A percentile compares a stretch with the other conserved stretches of the same genome.
These are phyloP conservation scores for Penicillium paneum DNA, from an alignment of 2,329 filamentous ascomycete genomes.

Conservation along the genomic window DNA sequence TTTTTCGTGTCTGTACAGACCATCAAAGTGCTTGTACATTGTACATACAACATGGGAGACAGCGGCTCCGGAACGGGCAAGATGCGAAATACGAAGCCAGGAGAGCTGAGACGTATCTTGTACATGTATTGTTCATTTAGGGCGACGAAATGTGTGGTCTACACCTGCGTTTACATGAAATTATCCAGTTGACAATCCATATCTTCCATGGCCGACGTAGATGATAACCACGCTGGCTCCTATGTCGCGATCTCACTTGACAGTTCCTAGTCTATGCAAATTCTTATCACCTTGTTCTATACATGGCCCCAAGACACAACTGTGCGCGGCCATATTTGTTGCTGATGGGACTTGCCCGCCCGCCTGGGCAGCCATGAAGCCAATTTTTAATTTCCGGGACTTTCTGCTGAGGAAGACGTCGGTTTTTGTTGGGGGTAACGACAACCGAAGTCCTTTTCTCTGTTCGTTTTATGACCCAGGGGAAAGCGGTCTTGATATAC, in stretches of 20 bases:
- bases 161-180: neutral
- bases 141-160: neutral
- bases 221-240: slow-evolving; percentile 17
- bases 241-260: neutral
- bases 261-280: neutral
- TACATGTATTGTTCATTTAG: slow-evolving; percentile 3
- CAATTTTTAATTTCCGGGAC: neutral
- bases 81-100: neutral
- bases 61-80: neutral
- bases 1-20: neutral
- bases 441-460: neutral
- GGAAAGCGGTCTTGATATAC: neutral
- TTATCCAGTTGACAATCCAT: slow-evolving; percentile 5
- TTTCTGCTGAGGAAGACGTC: neutral
- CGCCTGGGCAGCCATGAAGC: neutral
- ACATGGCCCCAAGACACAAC: neutral
- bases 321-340: no score
- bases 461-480: neutral
- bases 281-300: neutral
- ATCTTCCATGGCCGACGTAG: slow-evolving; percentile 10
- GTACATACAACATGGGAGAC: neutral
- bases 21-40: neutral
- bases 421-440: neutral
- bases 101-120: neutral
- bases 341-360: neutral